Evolutionary conservation across 345 rosid genomes (phyloP).

Genomic region (Barbarea vulgaris): DNA sequence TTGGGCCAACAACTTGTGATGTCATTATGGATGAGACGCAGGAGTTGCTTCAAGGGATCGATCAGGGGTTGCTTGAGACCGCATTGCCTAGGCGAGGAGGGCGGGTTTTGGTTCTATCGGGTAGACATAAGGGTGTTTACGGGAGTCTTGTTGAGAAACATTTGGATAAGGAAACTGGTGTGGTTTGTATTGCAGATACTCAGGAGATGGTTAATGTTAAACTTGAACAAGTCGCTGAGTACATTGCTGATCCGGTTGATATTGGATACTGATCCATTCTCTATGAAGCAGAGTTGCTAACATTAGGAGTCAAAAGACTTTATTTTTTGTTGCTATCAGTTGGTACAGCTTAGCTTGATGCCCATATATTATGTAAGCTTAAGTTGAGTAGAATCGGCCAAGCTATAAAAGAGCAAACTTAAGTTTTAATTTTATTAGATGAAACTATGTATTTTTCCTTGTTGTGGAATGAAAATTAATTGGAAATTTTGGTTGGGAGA

Average conservation of each 20-base stretch:
- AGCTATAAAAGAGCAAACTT: background rate
- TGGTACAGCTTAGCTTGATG: background rate
- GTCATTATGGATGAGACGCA: slow-evolving; percentile 68
- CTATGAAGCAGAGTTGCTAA: background rate
- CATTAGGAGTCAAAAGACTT: background rate
- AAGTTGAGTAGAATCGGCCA: background rate
- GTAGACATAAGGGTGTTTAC: slow-evolving; percentile 64
- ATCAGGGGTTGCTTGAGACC: slow-evolving; percentile 81
- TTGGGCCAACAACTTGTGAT: slow-evolving; percentile 71
- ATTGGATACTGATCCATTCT: slow-evolving; percentile 45
- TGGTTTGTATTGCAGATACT: slow-evolving; percentile 67
- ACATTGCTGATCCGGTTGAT: slow-evolving; percentile 55
- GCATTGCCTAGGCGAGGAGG: slow-evolving; percentile 82
- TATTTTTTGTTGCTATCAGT: too few relatives aligned
- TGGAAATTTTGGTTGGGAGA: background rate
- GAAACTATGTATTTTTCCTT: background rate
- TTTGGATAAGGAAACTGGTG: slow-evolving; percentile 62
- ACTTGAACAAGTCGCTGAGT: slow-evolving; percentile 89
- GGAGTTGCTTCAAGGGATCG: slow-evolving; percentile 73
- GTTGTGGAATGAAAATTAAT: background rate
- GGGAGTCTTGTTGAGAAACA: slow-evolving; percentile 74
- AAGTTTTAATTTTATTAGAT: background rate
- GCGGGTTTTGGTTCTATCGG: slow-evolving; percentile 58
- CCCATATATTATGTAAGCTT: background rate
- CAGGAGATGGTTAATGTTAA: slow-evolving; percentile 62